Conservation (phyloP, 2,329 filamentous ascomycete species). For the Talaromyces sp. region DNA sequence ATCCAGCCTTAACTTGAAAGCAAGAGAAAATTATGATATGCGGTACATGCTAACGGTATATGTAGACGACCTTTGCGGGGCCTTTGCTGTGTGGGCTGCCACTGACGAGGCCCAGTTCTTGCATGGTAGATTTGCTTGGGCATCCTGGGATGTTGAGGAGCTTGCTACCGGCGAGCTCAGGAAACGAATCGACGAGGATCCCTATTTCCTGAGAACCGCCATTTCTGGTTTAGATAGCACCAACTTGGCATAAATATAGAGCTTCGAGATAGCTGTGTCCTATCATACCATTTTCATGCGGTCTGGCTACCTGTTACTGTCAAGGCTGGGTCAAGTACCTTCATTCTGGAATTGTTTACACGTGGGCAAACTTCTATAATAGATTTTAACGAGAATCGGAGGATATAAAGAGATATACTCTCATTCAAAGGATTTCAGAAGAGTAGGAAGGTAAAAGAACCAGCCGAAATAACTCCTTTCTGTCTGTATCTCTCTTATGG, state of each 20-base stretch:
- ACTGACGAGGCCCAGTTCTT: constrained; percentile 41
- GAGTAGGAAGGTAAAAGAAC: too few relatives aligned
- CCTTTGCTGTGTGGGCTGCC: constrained; percentile 40
- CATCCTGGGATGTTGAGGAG: constrained; percentile 46
- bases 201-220: constrained; percentile 2
- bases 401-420: too few relatives aligned
- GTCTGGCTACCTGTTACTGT: background rate
- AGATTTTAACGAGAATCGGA: too few relatives aligned
- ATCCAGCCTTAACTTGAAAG: background rate
- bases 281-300: too few relatives aligned
- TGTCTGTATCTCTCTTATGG: too few relatives aligned
- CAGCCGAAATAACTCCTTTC: too few relatives aligned
- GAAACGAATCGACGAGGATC: constrained; percentile 5
- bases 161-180: constrained; percentile 22
- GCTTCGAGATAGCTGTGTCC: background rate
- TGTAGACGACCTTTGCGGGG: constrained; percentile 27
- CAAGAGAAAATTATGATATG: background rate
- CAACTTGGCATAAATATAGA: background rate
- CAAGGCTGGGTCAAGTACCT: background rate
- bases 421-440: too few relatives aligned
- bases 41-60: background rate
- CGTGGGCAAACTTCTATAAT: too few relatives aligned
- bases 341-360: background rate
- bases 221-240: constrained; percentile 3
- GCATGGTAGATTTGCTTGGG: constrained; percentile 39